phyloP scores from a whole-genome alignment of 2,329 filamentous ascomycete species.

The Dendrostoma leiphaemia region DNA sequence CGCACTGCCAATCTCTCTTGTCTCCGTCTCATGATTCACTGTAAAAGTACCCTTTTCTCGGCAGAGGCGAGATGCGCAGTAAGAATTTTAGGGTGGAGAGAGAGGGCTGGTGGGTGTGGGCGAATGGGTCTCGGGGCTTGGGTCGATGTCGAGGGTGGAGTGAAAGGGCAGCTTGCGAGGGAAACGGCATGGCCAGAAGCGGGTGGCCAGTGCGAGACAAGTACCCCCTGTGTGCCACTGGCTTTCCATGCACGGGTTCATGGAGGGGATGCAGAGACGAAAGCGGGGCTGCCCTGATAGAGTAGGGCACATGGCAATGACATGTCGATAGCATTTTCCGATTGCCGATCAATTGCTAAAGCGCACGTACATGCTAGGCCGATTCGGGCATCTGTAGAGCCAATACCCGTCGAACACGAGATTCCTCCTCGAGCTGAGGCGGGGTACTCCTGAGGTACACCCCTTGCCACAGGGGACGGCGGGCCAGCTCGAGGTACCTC shows the following conservation, averaged over 20 bases:
- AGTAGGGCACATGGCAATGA: too few relatives aligned
- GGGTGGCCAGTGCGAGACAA: constrained; percentile 6
- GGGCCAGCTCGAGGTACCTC: background rate
- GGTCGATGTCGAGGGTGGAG: background rate
- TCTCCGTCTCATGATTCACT: background rate
- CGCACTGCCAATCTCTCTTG: too few relatives aligned
- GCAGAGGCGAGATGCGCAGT: constrained; percentile 2
- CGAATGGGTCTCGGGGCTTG: constrained; percentile 2
- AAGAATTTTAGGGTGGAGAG: background rate
- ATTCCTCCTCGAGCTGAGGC: background rate
- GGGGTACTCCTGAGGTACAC: background rate
- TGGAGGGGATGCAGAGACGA: background rate
- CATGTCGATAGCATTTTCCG: background rate
- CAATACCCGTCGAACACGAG: background rate
- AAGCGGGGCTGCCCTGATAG: background rate
- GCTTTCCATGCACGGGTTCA: background rate
- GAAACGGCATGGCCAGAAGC: constrained; percentile 16
- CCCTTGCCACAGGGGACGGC: background rate
- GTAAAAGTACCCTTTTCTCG: too few relatives aligned
- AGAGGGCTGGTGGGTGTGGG: background rate
- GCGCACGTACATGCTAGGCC: background rate
- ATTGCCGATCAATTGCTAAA: background rate
- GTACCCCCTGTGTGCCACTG: background rate
- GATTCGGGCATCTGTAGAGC: background rate
- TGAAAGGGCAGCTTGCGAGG: constrained; percentile 1